phyloP scores from a whole-genome alignment of 192 early-diverging fungal genomes.

The Oehlia diaphana region DNA sequence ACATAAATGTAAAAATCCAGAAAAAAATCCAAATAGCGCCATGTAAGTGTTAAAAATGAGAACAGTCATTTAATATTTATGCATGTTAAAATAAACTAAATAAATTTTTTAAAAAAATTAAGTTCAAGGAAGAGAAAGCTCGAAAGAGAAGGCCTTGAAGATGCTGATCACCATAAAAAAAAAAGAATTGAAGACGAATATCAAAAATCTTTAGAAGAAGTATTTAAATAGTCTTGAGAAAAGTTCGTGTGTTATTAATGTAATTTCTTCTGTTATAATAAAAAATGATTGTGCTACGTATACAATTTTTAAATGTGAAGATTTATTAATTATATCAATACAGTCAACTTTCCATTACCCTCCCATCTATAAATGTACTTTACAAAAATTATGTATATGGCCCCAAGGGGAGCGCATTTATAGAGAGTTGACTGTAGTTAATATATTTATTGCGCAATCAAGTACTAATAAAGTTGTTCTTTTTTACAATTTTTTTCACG shows the following conservation, averaged over 20 bases:
- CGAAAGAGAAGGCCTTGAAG: conserved; percentile 15
- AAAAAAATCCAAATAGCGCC: conserved; percentile 66
- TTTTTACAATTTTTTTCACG: no score
- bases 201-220: neutral
- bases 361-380: no score
- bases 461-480: no score
- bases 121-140: conserved; percentile 15
- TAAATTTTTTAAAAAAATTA: neutral
- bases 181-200: conserved; percentile 10
- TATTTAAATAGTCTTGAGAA: conserved; percentile 1
- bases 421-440: no score
- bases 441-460: no score
- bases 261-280: neutral
- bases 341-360: no score
- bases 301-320: no score
- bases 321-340: no score
- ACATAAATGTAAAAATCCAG: conserved; percentile 70
- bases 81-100: neutral
- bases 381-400: no score
- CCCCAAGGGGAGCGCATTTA: no score
- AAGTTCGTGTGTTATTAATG: neutral
- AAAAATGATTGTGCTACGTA: no score
- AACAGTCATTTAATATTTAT: neutral
- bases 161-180: neutral
- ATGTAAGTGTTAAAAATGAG: conserved; percentile 41